A percentile compares a stretch with the other conserved stretches of the same genome.
Evolutionary conservation across 805 yeast species (phyloP).

Genomic region (Barnettozyma californica): DNA sequence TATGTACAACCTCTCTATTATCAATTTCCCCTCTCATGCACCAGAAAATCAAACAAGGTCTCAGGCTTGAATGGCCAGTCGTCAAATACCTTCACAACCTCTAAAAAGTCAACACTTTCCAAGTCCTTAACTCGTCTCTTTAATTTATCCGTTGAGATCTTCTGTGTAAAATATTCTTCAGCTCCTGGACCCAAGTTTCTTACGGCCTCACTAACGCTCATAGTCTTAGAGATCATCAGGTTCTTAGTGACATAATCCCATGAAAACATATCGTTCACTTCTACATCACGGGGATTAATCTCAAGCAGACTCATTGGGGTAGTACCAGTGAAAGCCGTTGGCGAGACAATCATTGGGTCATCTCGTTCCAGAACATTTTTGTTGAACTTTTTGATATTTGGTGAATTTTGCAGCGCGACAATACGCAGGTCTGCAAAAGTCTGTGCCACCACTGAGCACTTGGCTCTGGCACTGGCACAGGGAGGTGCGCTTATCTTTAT

Average conservation of each 20-base stretch:
- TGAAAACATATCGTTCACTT: slow-evolving; percentile 42
- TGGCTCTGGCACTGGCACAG: slow-evolving; percentile 46
- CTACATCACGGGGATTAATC: slow-evolving; percentile 41
- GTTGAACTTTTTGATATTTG: slow-evolving; percentile 19
- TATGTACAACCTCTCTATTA: background rate
- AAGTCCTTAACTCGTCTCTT: slow-evolving; percentile 44
- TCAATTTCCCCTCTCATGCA: slow-evolving; percentile 4
- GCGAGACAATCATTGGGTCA: slow-evolving; percentile 28
- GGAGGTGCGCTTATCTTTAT: slow-evolving; percentile 55
- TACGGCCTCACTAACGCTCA: slow-evolving; percentile 42
- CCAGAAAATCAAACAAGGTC: slow-evolving; percentile 30
- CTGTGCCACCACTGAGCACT: slow-evolving; percentile 61
- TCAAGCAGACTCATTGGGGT: slow-evolving; percentile 43
- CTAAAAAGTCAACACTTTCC: slow-evolving; percentile 47
- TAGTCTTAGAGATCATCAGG: slow-evolving; percentile 43
- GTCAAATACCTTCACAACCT: slow-evolving; percentile 47
- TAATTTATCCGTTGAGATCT: slow-evolving; percentile 34
- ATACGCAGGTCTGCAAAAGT: slow-evolving; percentile 54
- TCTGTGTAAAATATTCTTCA: slow-evolving; percentile 38
- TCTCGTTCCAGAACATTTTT: slow-evolving; percentile 15
- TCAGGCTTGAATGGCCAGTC: slow-evolving; percentile 88
- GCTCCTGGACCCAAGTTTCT: slow-evolving; percentile 81
- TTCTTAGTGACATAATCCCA: slow-evolving; percentile 66
- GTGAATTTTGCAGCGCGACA: slow-evolving; percentile 41
- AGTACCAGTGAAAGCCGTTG: slow-evolving; percentile 26